These are phyloP conservation scores for Schizonepeta tenuifolia DNA, from an alignment of 257 asterid species.

Conservation along the genomic window DNA sequence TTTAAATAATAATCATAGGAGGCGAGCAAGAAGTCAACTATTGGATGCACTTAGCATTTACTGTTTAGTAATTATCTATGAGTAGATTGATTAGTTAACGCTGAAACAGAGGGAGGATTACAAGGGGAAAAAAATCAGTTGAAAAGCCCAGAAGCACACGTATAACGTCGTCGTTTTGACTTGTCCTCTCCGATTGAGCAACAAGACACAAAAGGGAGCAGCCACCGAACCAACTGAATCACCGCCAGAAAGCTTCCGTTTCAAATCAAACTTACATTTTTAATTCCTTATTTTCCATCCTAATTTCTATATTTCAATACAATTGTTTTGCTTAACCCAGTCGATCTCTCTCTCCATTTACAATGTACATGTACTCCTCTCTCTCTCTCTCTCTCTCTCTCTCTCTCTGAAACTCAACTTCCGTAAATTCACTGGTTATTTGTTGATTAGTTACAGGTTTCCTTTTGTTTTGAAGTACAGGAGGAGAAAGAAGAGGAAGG, in stretches of 20 bases:
- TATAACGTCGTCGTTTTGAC: conserved; percentile 30
- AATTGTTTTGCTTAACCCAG: conserved; percentile 12
- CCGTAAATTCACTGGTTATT: not conserved
- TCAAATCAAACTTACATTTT: conserved; percentile 24
- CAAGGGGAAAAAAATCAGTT: not conserved
- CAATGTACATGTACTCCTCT: conserved; percentile 29
- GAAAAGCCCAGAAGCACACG: not conserved
- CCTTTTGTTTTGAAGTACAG: conserved; percentile 29
- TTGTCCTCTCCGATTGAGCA: not conserved
- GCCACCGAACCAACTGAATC: conserved; percentile 29
- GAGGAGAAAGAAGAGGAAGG: conserved; percentile 49
- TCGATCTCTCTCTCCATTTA: conserved; percentile 18
- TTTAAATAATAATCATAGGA: no score
- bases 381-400: conserved; percentile 22
- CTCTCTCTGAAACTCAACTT: conserved; percentile 10
- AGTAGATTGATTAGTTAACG: not conserved
- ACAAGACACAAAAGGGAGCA: conserved; percentile 22
- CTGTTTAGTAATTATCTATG: no score
- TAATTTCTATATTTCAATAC: not conserved
- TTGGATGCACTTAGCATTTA: no score
- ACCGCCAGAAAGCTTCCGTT: conserved; percentile 38
- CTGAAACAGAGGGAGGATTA: not conserved
- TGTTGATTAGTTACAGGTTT: conserved; percentile 3
- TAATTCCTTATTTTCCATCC: not conserved
- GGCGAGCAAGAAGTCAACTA: no score